Evolutionary conservation across 345 rosid genomes (phyloP), one percentile per base, ranked within the genome.

Genomic region (Eucalyptus victrix): DNA sequence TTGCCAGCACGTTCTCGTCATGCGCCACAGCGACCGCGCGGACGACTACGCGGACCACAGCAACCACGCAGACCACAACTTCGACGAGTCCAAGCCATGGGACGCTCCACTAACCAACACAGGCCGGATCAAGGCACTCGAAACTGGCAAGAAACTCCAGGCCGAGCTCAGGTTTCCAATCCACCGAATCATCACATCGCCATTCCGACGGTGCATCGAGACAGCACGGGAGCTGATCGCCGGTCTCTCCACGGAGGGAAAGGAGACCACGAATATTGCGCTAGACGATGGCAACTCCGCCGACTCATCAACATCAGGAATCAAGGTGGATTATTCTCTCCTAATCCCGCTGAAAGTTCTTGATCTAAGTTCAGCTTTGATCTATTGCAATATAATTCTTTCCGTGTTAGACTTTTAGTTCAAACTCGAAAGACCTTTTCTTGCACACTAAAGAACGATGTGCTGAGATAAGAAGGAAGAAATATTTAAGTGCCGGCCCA

Each of bases 11-110:
- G 93, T 96, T 47, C 90, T 97, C 89, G 95, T 97, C 24, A 93
- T 97, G 97, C 93, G 99, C 45, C 99, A 96, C 91, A 97, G 98
- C 13, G 98, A 97, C 89, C 97, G 99, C 6, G 86, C 94, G 0
- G 53, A 50, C 2, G 53, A 50, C 53, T 50, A 16, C 1, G 0
- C 19, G 8, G 53, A 50, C 53, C 53, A 16, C 53, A 50, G 53
- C 53, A 50, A 50, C 53, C 53, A 50, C 19, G 19, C 19, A 2
- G 19, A 50, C 53, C 53, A 16, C 53, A 50, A 50, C 53, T 50
- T 50, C 53, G 53, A 50, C 8, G 3, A 50, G 53, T 50, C 53
- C 12, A 92, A 94, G 88, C 98, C 96, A 1, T 97, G 98, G 98
- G 99, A 97, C 88, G 98, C 99, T 1, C 97, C 97, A 12, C 89